phyloP scores from a whole-genome alignment of 331 rosid species.

The Quercus tomentella region DNA sequence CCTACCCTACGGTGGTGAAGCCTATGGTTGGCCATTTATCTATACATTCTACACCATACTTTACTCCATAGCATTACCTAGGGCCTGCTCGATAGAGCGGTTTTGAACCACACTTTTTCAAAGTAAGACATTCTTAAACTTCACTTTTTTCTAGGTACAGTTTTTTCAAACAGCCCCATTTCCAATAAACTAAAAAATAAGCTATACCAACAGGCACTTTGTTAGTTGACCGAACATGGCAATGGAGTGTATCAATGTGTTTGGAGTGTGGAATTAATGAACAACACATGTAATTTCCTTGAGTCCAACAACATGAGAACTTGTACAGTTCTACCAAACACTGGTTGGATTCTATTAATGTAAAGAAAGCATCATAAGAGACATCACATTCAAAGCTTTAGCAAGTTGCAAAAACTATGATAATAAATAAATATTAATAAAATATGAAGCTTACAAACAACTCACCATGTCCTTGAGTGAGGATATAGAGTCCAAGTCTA shows the following conservation, averaged over 20 bases:
- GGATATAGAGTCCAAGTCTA: slow-evolving; percentile 49
- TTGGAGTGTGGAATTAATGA: neutral
- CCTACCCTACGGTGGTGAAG: too few species aligned
- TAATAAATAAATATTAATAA: neutral
- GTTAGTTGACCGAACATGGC: neutral
- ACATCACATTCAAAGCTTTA: neutral
- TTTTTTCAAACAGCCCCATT: too few species aligned
- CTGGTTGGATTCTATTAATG: neutral
- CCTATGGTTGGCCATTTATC: too few species aligned
- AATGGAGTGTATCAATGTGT: neutral
- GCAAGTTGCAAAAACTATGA: neutral
- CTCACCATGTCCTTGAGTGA: slow-evolving; percentile 47
- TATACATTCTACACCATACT: neutral
- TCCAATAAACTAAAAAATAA: too few species aligned
- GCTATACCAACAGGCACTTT: neutral
- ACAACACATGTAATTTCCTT: neutral
- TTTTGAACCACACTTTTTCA: too few species aligned
- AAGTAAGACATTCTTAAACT: too few species aligned
- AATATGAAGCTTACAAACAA: neutral
- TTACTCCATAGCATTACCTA: neutral
- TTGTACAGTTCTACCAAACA: neutral
- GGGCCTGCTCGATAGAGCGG: too few species aligned
- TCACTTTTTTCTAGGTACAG: too few species aligned
- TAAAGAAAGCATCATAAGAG: neutral
- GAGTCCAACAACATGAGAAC: neutral